Evolutionary conservation across 805 yeast species (phyloP), one percentile per base, ranked within the genome.

Genomic region (Helenozyma baotianmanensis): DNA sequence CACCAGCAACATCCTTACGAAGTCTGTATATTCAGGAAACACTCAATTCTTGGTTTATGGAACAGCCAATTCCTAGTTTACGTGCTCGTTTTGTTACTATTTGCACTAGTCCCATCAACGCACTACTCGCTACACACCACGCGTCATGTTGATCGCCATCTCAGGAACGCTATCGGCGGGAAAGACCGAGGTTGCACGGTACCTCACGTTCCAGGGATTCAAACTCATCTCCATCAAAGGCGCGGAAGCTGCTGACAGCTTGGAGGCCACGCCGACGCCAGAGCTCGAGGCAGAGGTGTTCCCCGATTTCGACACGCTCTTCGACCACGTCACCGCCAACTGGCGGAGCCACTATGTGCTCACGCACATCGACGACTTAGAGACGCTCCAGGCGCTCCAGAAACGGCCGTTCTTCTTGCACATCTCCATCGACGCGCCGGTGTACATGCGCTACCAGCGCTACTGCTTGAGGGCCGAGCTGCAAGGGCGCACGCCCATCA

Each of bases 351-450:
- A 81, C 45, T 78, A 63, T 47, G 94, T 85, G 2, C 50, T 82
- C 3, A 55, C 74, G 0, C 74, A 75, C 35, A 62, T 82, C 9
- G 54, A 58, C 2, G 63, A 63, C 14, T 42, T 69, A 10, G 58
- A 54, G 4, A 53, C 70, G 30, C 62, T 82, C 16, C 62, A 65
- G 2, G 59, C 56, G 15, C 56, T 83, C 4, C 63, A 71, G 21
- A 77, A 80, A 40, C 62, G 96, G 35, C 96, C 97, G 0, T 89
- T 85, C 53, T 87, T 88, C 51, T 68, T 87, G 15, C 95, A 87
- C 53, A 47, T 89, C 3, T 71, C 85, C 5, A 64, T 86, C 2
- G 95, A 85, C 47, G 86, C 95, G 0, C 84, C 95, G 1, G 46
- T 77, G 10, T 50, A 51, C 9, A 43, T 73, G 22, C 66, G 94